Evolutionary conservation across 1,139 yeast species (phyloP).

Genomic region (Fermentozyma sake): DNA sequence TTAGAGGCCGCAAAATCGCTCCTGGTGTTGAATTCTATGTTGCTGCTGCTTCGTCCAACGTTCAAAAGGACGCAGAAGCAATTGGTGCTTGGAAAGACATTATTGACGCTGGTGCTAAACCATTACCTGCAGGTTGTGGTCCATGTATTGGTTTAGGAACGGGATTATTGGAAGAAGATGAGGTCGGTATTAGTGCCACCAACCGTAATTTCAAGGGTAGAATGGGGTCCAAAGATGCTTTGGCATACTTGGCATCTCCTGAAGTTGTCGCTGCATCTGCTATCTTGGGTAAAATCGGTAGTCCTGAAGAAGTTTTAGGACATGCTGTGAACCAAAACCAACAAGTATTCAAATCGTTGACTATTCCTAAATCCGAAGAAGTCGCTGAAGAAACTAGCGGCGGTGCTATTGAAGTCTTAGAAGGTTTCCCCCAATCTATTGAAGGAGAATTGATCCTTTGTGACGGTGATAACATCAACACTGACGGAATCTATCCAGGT

Average conservation of each 20-base stretch:
- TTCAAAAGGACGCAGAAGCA: slow-evolving; percentile 87
- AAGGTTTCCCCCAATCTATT: slow-evolving; percentile 85
- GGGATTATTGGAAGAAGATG: slow-evolving; percentile 90
- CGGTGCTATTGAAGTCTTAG: slow-evolving; percentile 62
- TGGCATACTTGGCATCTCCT: slow-evolving; percentile 94
- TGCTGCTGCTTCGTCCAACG: slow-evolving; percentile 94
- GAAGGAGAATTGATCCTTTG: slow-evolving; percentile 91
- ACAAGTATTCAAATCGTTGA: slow-evolving; percentile 47
- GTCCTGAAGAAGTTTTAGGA: slow-evolving; percentile 82
- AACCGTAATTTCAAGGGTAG: slow-evolving; percentile 98
- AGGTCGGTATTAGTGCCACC: slow-evolving; percentile 97
- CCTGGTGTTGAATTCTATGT: slow-evolving; percentile 90
- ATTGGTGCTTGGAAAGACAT: slow-evolving; percentile 90
- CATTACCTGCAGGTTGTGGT: slow-evolving; percentile 98
- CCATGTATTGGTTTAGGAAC: slow-evolving; percentile 98
- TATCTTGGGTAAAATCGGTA: slow-evolving; percentile 84
- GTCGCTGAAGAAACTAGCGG: slow-evolving; percentile 28
- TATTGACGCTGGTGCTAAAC: slow-evolving; percentile 88
- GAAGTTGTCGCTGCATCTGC: slow-evolving; percentile 99
- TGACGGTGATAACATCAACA: slow-evolving; percentile 96
- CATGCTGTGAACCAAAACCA: slow-evolving; percentile 40
- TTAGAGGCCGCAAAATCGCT: slow-evolving; percentile 77
- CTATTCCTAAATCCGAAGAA: slow-evolving; percentile 18
- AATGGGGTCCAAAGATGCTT: slow-evolving; percentile 96
- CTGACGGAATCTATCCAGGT: slow-evolving; percentile 98